These are phyloP conservation scores for Ceratocystiopsis brevicomis DNA, from an alignment of 2,329 filamentous ascomycete species.

Conservation along the genomic window DNA sequence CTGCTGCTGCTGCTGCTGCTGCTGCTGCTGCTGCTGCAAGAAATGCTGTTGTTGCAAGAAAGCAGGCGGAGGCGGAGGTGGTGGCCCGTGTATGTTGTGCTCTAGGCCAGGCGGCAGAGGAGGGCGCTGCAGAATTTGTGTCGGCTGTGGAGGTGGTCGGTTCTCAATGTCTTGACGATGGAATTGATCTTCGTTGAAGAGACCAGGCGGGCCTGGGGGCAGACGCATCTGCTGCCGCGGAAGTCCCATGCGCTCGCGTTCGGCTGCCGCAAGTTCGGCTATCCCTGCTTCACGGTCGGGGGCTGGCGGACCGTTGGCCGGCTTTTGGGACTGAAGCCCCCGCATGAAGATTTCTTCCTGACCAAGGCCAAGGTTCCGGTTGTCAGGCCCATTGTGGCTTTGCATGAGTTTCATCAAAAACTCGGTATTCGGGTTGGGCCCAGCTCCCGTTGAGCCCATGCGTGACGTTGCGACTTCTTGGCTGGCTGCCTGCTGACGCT, in stretches of 20 bases:
- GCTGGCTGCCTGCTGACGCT: constrained; percentile 36
- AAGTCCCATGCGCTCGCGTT: constrained; percentile 4
- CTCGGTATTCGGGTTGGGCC: constrained; percentile 49
- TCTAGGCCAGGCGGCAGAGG: constrained; percentile 36
- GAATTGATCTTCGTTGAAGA: constrained; percentile 32
- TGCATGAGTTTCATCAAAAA: constrained; percentile 77
- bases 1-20: too few relatives aligned
- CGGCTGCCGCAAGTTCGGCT: constrained; percentile 14
- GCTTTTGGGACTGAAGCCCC: constrained; percentile 31
- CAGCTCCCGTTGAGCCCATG: constrained; percentile 6
- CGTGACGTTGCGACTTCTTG: constrained; percentile 21
- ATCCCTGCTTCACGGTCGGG: constrained; percentile 32
- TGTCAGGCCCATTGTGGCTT: constrained; percentile 28
- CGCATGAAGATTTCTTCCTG: constrained; percentile 34
- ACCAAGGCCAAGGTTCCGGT: constrained; percentile 17
- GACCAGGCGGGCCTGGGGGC: constrained; percentile 27
- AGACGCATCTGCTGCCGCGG: constrained; percentile 21
- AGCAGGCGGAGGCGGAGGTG: constrained; percentile 21
- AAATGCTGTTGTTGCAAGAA: constrained; percentile 14
- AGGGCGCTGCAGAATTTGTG: constrained; percentile 46
- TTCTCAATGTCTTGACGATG: constrained; percentile 28
- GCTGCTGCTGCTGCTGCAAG: constrained; percentile 20
- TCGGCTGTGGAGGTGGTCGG: constrained; percentile 31
- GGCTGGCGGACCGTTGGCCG: constrained; percentile 26
- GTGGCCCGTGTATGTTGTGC: constrained; percentile 31